Conservation (phyloP, 176 grass and related monocot species). For the Tillandsia fasciculata region DNA sequence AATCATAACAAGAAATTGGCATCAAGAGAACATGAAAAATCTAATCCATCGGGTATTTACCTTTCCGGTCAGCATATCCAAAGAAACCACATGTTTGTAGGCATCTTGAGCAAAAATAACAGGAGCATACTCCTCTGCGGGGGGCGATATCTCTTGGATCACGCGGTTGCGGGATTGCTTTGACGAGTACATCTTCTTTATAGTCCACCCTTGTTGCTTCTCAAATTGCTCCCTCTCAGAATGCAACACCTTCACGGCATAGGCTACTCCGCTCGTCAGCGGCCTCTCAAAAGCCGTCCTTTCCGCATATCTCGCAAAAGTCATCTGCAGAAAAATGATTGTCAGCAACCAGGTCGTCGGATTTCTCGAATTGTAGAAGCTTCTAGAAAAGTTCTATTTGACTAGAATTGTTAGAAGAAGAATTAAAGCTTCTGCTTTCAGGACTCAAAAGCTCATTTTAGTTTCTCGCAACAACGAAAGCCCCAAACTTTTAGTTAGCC, state of each 20-base stretch:
- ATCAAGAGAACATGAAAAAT: neutral
- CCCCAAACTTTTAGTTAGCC: too few relatives aligned
- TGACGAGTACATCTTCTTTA: slow-evolving; percentile 90
- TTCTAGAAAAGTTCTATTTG: too few relatives aligned
- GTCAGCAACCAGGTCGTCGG: neutral
- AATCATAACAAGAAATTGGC: too few relatives aligned
- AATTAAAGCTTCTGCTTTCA: too few relatives aligned
- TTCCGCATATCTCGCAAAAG: slow-evolving; percentile 93
- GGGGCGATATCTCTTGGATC: slow-evolving; percentile 24
- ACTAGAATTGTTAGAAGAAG: too few relatives aligned
- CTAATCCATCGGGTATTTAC: slow-evolving; percentile 11
- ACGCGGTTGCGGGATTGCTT: slow-evolving; percentile 40
- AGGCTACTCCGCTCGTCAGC: slow-evolving; percentile 91
- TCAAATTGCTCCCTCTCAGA: slow-evolving; percentile 86
- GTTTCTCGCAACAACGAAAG: too few relatives aligned
- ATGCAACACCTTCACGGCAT: slow-evolving; percentile 76
- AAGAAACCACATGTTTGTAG: slow-evolving; percentile 86
- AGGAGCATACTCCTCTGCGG: slow-evolving; percentile 75
- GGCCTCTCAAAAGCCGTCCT: slow-evolving; percentile 96
- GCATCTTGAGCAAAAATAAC: slow-evolving; percentile 96
- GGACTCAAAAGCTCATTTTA: too few relatives aligned
- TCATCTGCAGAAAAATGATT: slow-evolving; percentile 33
- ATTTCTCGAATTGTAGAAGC: neutral
- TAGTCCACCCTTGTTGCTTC: slow-evolving; percentile 75
- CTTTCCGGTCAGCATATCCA: slow-evolving; percentile 85